phyloP scores from a whole-genome alignment of 164 flowering plant species.

The Magnolia officinalis region DNA sequence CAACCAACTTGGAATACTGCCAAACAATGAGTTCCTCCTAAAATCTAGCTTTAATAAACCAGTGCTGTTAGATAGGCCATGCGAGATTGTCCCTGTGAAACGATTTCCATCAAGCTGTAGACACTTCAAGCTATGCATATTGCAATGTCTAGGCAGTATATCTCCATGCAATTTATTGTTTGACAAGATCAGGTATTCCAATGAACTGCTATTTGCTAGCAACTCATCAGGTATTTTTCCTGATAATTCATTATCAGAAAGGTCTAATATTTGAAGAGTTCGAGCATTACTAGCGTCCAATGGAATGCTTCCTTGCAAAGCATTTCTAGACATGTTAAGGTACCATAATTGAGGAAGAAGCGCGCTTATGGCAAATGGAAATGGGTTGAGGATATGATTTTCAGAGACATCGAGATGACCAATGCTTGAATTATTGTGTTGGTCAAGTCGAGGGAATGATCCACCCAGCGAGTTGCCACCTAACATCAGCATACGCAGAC shows the following conservation, averaged over 20 bases:
- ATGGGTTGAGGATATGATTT: not conserved
- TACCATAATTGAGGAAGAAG: not conserved
- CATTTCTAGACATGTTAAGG: constrained; percentile 4
- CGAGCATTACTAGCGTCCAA: not conserved
- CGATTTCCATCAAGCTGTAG: not conserved
- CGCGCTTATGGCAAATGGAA: not conserved
- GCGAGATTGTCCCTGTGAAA: not conserved
- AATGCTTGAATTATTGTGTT: not conserved
- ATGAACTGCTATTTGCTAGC: not conserved
- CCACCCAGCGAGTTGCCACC: not conserved
- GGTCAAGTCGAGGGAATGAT: not conserved
- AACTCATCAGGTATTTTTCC: not conserved
- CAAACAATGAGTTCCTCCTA: not conserved
- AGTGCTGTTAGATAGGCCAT: not conserved
- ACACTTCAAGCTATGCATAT: not conserved
- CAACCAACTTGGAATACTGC: constrained; percentile 1
- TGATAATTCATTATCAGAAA: not conserved
- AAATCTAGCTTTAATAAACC: not conserved
- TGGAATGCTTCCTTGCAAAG: not conserved
- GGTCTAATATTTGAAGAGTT: not conserved
- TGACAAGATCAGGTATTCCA: not conserved
- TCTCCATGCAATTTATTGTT: not conserved
- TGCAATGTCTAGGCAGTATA: not conserved
- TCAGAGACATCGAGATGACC: not conserved
- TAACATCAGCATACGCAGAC: not conserved